Conservation (phyloP, 2,329 filamentous ascomycete species). For the Talaromyces pinophilus region DNA sequence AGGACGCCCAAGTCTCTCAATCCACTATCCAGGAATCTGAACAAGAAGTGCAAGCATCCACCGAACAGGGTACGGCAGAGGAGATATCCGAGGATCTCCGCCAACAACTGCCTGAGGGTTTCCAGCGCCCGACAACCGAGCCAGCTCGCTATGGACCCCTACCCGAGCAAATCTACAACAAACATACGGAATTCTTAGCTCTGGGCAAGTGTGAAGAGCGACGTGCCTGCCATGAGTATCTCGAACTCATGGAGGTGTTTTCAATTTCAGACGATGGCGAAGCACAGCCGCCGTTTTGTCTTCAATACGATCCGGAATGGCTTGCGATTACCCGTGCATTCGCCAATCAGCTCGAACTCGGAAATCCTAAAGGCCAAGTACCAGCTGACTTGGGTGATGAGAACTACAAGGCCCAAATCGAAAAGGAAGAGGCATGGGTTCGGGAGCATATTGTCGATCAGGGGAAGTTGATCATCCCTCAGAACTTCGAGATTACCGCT, state of each 20-base stretch:
- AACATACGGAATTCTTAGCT: conserved; percentile 77
- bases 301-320: conserved; percentile 92
- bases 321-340: conserved; percentile 88
- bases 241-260: conserved; percentile 72
- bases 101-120: conserved; percentile 74
- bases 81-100: conserved; percentile 65
- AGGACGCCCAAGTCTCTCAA: neutral
- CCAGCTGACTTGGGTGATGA: conserved; percentile 67
- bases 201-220: conserved; percentile 73
- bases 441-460: conserved; percentile 68
- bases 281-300: conserved; percentile 51
- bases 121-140: conserved; percentile 45
- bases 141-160: conserved; percentile 61
- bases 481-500: conserved; percentile 76
- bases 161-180: conserved; percentile 74
- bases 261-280: conserved; percentile 45
- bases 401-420: conserved; percentile 67
- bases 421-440: conserved; percentile 74
- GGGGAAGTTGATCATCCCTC: conserved; percentile 67
- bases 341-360: conserved; percentile 63
- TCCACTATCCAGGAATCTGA: neutral
- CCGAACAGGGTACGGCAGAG: conserved; percentile 16
- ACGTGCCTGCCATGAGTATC: conserved; percentile 72
- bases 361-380: conserved; percentile 56
- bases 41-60: neutral